Percentiles rank a stretch among this genome's conserved stretches.
phyloP scores from a whole-genome alignment of 805 yeast genomes.

The Metschnikowia peoriensis region DNA sequence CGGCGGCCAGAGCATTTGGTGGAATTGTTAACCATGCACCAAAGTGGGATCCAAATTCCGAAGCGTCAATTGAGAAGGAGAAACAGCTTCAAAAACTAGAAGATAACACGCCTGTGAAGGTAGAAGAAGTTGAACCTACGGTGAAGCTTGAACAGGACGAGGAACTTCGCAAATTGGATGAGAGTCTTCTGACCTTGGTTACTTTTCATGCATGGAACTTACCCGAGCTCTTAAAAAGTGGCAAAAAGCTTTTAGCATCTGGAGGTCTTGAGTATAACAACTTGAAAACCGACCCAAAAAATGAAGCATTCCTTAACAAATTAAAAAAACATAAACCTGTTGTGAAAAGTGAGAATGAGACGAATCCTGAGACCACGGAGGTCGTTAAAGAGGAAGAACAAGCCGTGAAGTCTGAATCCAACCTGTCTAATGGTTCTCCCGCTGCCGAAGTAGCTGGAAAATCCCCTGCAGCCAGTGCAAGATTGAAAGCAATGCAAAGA shows the following conservation, averaged over 20 bases:
- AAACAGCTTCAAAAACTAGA: slow-evolving; percentile 17
- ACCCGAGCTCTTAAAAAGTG: slow-evolving; percentile 47
- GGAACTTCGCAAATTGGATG: slow-evolving; percentile 40
- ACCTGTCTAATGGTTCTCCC: slow-evolving; percentile 3
- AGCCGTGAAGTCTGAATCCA: slow-evolving; percentile 1
- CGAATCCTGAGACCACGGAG: neutral
- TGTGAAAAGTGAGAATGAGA: slow-evolving; percentile 22
- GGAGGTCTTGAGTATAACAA: slow-evolving; percentile 47
- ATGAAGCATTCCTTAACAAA: slow-evolving; percentile 43
- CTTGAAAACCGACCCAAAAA: slow-evolving; percentile 36
- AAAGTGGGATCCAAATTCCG: slow-evolving; percentile 78
- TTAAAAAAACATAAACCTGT: slow-evolving; percentile 50
- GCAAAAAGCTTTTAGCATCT: slow-evolving; percentile 60
- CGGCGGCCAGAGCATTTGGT: slow-evolving; percentile 94
- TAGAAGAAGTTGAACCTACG: slow-evolving; percentile 23
- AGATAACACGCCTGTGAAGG: slow-evolving; percentile 23
- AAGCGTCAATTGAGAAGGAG: slow-evolving; percentile 29
- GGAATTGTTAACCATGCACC: slow-evolving; percentile 80
- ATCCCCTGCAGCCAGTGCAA: slow-evolving; percentile 52
- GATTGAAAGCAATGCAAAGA: slow-evolving; percentile 92
- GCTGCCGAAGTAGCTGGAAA: slow-evolving; percentile 23
- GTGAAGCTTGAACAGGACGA: slow-evolving; percentile 42
- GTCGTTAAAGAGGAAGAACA: slow-evolving; percentile 7
- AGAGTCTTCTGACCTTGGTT: slow-evolving; percentile 41
- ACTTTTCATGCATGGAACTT: slow-evolving; percentile 52